Conservation (phyloP, 1,284 basidiomycete species). For the Lentinus polychrous region DNA sequence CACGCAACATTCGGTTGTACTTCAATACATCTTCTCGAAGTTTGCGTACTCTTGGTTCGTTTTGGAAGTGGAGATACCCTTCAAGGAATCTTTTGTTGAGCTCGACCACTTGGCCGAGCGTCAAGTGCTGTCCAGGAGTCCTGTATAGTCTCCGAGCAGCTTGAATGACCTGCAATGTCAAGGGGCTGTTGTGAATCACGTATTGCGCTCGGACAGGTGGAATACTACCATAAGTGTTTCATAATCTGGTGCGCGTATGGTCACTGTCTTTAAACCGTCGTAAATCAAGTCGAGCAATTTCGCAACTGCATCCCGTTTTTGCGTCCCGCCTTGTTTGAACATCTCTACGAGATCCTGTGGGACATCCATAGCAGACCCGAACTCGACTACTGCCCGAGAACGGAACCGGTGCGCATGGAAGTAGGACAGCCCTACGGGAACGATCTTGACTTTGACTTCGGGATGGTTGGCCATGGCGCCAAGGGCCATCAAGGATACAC, state of each 20-base stretch:
- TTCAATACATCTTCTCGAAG: slow-evolving; percentile 82
- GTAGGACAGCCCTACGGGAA: slow-evolving; percentile 92
- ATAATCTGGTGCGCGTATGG: slow-evolving; percentile 93
- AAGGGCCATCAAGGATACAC: slow-evolving; percentile 95
- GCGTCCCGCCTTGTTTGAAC: slow-evolving; percentile 86
- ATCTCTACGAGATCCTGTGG: slow-evolving; percentile 80
- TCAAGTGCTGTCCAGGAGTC: slow-evolving; percentile 91
- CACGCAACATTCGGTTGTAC: slow-evolving; percentile 88
- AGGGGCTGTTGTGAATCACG: slow-evolving; percentile 3
- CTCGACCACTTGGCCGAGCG: slow-evolving; percentile 94
- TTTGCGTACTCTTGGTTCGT: slow-evolving; percentile 86
- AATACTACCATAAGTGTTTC: slow-evolving; percentile 89
- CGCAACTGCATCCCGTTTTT: slow-evolving; percentile 88
- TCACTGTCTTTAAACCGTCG: slow-evolving; percentile 96
- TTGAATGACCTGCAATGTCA: slow-evolving; percentile 76
- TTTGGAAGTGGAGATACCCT: slow-evolving; percentile 90
- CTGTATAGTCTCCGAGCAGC: slow-evolving; percentile 93
- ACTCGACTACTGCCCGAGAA: slow-evolving; percentile 94
- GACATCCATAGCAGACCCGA: slow-evolving; percentile 88
- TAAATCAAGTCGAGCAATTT: slow-evolving; percentile 92
- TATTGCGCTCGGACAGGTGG: slow-evolving; percentile 1
- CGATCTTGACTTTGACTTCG: slow-evolving; percentile 83
- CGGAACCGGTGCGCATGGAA: slow-evolving; percentile 96
- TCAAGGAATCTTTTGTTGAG: slow-evolving; percentile 93
- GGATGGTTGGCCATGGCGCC: slow-evolving; percentile 93